Evolutionary conservation across 1,139 yeast genomes (phyloP).

Genomic region (Diutina sp.): DNA sequence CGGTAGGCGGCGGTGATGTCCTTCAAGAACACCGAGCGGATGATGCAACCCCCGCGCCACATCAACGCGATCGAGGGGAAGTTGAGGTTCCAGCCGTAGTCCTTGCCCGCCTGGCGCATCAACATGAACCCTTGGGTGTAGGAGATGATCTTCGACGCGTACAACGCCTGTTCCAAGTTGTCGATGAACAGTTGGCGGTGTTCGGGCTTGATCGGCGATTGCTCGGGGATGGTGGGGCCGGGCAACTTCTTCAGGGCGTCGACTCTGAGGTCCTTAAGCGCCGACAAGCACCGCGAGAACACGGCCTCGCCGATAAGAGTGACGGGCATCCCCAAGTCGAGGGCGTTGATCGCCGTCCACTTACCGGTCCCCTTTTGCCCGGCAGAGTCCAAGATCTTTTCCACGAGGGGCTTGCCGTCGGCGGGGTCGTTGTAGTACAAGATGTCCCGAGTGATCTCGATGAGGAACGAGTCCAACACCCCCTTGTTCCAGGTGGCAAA

Average conservation of each 20-base stretch:
- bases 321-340: constrained; percentile 97
- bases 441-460: constrained; percentile 95
- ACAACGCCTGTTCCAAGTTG: constrained; percentile 94
- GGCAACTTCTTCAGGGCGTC: constrained; percentile 66
- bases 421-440: constrained; percentile 73
- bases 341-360: constrained; percentile 98
- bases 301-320: constrained; percentile 98
- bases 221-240: constrained; percentile 55
- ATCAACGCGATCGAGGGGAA: constrained; percentile 96
- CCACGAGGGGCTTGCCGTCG: constrained; percentile 87
- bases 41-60: constrained; percentile 99
- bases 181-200: constrained; percentile 80
- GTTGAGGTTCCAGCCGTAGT: constrained; percentile 94
- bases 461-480: constrained; percentile 90
- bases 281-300: constrained; percentile 90
- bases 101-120: constrained; percentile 95
- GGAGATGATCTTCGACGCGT: constrained; percentile 96
- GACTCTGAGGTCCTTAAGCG: constrained; percentile 82
- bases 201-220: constrained; percentile 31
- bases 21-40: constrained; percentile 95
- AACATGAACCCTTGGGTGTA: constrained; percentile 99
- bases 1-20: constrained; percentile 96
- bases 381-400: constrained; percentile 92
- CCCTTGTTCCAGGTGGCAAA: constrained; percentile 94
- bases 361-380: constrained; percentile 99